Percentiles rank a stretch among this genome's conserved stretches.
phyloP scores from a whole-genome alignment of 768 basidiomycete genomes.

The Auriscalpium vulgare region DNA sequence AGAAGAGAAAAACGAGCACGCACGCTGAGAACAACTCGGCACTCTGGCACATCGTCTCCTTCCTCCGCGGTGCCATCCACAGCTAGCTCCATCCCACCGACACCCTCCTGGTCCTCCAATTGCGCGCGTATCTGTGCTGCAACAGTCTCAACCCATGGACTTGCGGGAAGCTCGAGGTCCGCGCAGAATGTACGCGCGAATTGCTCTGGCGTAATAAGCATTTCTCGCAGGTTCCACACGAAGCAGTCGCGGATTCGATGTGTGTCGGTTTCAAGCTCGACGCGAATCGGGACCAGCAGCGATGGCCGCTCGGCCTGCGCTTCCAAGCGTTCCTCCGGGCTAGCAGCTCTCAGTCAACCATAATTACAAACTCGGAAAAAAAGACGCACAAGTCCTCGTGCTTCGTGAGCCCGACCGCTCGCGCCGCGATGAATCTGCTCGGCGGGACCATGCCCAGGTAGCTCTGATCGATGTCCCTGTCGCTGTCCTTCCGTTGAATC shows the following conservation, averaged over 20 bases:
- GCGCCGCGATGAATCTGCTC: conserved; percentile 61
- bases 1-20: conserved; percentile 21
- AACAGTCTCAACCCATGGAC: conserved; percentile 68
- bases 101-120: conserved; percentile 80
- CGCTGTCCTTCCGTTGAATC: conserved; percentile 12
- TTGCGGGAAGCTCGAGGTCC: conserved; percentile 71
- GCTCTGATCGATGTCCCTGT: conserved; percentile 66
- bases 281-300: conserved; percentile 81
- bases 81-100: conserved; percentile 70
- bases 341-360: conserved; percentile 22
- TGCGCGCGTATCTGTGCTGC: conserved; percentile 86
- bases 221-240: conserved; percentile 90
- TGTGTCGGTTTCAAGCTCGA: conserved; percentile 90
- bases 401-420: conserved; percentile 45
- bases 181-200: conserved; percentile 85
- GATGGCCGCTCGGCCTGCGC: conserved; percentile 46
- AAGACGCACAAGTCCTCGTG: conserved; percentile 71
- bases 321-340: conserved; percentile 58
- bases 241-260: conserved; percentile 92
- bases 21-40: conserved; percentile 76
- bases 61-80: conserved; percentile 46
- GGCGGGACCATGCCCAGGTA: conserved; percentile 87
- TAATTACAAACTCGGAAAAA: neutral
- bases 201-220: conserved; percentile 71
- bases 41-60: conserved; percentile 53